phyloP scores from a whole-genome alignment of 2,329 filamentous ascomycete genomes.

The Fusarium verticillioides region DNA sequence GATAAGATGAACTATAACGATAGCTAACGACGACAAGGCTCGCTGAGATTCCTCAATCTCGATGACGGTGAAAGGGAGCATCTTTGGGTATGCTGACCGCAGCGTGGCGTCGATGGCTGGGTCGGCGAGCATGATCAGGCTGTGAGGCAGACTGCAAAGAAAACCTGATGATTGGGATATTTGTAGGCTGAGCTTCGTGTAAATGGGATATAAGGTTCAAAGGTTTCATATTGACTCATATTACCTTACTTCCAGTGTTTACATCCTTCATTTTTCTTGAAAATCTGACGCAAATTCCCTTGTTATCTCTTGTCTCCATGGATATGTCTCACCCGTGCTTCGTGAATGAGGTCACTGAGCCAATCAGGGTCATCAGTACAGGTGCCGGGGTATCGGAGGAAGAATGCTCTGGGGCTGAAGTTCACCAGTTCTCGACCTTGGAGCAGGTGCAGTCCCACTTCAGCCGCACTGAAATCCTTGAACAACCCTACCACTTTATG shows the following conservation, averaged over 20 bases:
- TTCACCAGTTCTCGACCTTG: background rate
- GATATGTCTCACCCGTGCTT: background rate
- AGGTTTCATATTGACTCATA: too few species aligned
- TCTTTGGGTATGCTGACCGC: background rate
- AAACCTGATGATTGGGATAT: background rate
- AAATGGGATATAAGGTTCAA: background rate
- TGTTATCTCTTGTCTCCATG: background rate
- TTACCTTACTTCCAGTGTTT: too few species aligned
- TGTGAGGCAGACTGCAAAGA: background rate
- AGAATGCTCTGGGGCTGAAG: background rate
- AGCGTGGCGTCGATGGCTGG: background rate
- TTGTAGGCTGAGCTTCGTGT: background rate
- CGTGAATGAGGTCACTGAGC: background rate
- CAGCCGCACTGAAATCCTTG: background rate
- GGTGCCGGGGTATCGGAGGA: background rate
- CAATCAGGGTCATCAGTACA: background rate
- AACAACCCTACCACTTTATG: background rate
- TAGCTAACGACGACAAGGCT: background rate
- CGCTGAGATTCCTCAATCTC: background rate
- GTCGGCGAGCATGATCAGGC: background rate
- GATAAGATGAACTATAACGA: background rate
- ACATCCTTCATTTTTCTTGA: too few species aligned
- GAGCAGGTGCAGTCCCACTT: background rate
- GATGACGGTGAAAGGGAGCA: background rate
- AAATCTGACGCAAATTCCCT: too few species aligned